Evolutionary conservation across 2,329 filamentous ascomycete species (phyloP).

Genomic region (Pestalotiopsis sp.): DNA sequence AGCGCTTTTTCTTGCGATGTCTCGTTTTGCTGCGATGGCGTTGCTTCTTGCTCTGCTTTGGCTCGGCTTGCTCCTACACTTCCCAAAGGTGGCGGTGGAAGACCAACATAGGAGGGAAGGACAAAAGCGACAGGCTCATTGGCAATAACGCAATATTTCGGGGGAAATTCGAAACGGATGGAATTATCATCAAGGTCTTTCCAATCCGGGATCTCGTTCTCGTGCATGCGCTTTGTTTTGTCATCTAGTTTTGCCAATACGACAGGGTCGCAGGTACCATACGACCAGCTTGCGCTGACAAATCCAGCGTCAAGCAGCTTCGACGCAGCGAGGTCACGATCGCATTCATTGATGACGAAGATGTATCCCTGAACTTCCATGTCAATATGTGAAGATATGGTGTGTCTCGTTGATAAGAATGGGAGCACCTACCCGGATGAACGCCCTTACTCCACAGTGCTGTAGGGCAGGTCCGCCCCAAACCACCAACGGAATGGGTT

Average conservation of each 20-base stretch:
- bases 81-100: slow-evolving; percentile 2
- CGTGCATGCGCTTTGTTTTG: background rate
- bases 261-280: slow-evolving; percentile 4
- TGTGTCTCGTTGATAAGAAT: slow-evolving; percentile 1
- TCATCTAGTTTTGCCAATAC: background rate
- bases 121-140: slow-evolving; percentile 8
- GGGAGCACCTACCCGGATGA: background rate
- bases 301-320: slow-evolving; percentile 4
- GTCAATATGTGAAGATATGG: background rate
- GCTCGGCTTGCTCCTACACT: background rate
- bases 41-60: background rate
- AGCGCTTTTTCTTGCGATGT: background rate
- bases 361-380: background rate
- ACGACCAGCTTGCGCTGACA: slow-evolving; percentile 2
- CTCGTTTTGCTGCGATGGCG: slow-evolving; percentile 4
- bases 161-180: slow-evolving; percentile 9
- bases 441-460: slow-evolving; percentile 3
- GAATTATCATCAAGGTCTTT: slow-evolving; percentile 5
- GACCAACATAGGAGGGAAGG: slow-evolving; percentile 3
- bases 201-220: background rate
- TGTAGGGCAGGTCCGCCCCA: slow-evolving; percentile 5
- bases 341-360: slow-evolving; percentile 5
- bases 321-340: background rate
- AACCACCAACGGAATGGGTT: slow-evolving; percentile 5
- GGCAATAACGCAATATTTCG: background rate